phyloP scores from a whole-genome alignment of 2,329 filamentous ascomycete species.

The Hypoxylon sp. region DNA sequence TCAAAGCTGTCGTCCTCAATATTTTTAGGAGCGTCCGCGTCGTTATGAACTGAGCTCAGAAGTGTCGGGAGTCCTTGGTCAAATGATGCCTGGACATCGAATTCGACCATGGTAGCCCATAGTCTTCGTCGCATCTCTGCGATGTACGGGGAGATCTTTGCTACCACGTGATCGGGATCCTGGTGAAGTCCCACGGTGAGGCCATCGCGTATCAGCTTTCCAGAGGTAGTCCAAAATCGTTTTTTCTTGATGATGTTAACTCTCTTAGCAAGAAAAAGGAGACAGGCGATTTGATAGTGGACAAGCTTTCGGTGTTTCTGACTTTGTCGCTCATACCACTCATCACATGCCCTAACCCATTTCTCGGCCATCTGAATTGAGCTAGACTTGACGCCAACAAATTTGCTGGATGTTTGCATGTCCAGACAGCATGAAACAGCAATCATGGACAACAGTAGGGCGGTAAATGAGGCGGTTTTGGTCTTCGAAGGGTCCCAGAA shows the following conservation, averaged over 20 bases:
- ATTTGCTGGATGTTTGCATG: constrained; percentile 67
- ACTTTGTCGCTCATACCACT: constrained; percentile 69
- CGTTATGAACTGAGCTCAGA: constrained; percentile 69
- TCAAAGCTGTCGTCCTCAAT: constrained; percentile 72
- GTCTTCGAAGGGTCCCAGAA: constrained; percentile 67
- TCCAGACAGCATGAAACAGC: constrained; percentile 71
- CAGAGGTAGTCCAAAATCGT: constrained; percentile 72
- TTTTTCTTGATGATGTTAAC: constrained; percentile 77
- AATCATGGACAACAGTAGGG: constrained; percentile 72
- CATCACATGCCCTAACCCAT: constrained; percentile 70
- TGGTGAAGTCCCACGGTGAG: constrained; percentile 72
- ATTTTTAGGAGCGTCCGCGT: constrained; percentile 70
- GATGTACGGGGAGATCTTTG: constrained; percentile 71
- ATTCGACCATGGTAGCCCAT: constrained; percentile 74
- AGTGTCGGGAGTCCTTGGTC: constrained; percentile 73
- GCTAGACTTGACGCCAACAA: constrained; percentile 71
- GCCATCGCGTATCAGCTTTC: constrained; percentile 70
- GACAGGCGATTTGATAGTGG: constrained; percentile 72
- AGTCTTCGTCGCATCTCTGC: constrained; percentile 74
- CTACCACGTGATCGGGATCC: constrained; percentile 69
- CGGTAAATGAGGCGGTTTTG: constrained; percentile 69
- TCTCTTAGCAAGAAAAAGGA: constrained; percentile 73
- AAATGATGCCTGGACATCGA: constrained; percentile 74
- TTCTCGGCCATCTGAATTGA: constrained; percentile 69
- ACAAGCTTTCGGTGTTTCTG: constrained; percentile 73